Evolutionary conservation across 345 rosid genomes (phyloP).

Genomic region (Erysimum cheiranthoides): DNA sequence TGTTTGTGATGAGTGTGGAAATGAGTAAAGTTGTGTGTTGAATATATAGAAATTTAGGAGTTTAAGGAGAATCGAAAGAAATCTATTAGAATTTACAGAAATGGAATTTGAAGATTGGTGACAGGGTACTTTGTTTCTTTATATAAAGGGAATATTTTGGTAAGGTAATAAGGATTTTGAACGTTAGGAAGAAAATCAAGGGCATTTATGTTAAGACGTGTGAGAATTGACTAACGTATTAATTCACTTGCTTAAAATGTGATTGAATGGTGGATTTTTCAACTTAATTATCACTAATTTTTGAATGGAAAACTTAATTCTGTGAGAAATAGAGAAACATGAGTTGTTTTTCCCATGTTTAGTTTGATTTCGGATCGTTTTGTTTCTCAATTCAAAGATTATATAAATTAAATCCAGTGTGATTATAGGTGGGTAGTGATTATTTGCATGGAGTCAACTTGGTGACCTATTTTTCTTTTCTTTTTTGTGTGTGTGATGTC

Average conservation of each 20-base stretch:
- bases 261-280: background rate
- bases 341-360: background rate
- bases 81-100: background rate
- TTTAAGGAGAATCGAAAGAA: constrained; percentile 4
- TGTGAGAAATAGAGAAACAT: background rate
- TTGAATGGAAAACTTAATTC: background rate
- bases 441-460: too few species aligned
- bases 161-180: constrained; percentile 33
- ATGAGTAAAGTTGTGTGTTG: background rate
- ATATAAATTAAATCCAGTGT: background rate
- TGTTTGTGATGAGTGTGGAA: background rate
- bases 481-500: too few species aligned
- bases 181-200: constrained; percentile 19
- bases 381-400: background rate
- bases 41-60: constrained; percentile 30
- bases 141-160: constrained; percentile 30
- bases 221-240: constrained; percentile 37
- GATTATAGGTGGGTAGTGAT: background rate
- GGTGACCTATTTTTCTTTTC: too few species aligned
- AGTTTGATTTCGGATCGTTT: background rate
- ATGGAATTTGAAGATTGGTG: constrained; percentile 17
- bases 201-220: constrained; percentile 41
- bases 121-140: background rate
- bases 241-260: constrained; percentile 17
- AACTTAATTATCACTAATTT: background rate